Percentiles rank a stretch among this genome's conserved stretches.
phyloP scores from a whole-genome alignment of 208 protist species.

The Trypanosoma conorhini region DNA sequence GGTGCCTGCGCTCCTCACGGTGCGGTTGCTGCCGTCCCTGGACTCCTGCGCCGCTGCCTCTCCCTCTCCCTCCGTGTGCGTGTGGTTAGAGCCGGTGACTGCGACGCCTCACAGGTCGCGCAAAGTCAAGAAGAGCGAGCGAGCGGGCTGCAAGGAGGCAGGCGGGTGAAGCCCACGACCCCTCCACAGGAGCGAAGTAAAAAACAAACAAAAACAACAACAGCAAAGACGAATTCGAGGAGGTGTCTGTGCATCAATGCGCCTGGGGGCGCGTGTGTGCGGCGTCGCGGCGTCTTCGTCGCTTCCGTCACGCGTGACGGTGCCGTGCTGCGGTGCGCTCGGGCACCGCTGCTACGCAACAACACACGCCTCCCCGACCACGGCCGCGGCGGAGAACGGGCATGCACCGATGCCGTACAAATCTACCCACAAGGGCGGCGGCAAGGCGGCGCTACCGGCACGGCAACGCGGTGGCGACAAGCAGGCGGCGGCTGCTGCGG shows the following conservation, averaged over 20 bases:
- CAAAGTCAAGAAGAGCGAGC: background rate
- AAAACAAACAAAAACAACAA: no score
- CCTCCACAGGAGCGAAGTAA: background rate
- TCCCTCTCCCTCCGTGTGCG: background rate
- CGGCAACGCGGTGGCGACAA: constrained; percentile 21
- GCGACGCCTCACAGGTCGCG: no score
- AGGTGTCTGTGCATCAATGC: background rate
- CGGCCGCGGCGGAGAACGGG: background rate
- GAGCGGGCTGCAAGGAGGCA: background rate
- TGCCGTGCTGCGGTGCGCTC: background rate
- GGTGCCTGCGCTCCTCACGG: no score
- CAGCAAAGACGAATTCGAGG: no score
- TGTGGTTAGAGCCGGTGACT: background rate
- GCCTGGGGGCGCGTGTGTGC: background rate
- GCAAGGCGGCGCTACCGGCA: constrained; percentile 45
- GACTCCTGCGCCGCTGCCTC: background rate
- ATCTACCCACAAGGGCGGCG: constrained; percentile 69
- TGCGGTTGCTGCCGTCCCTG: no score
- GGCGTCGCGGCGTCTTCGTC: background rate
- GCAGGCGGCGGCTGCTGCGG: background rate
- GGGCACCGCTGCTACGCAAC: background rate
- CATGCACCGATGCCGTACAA: constrained; percentile 63
- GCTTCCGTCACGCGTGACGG: background rate
- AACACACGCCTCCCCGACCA: background rate
- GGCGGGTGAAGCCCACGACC: background rate